Base-by-base conservation (phyloP, 192 early-diverging fungal species). In the Ramicandelaber brevisporus region DNA sequence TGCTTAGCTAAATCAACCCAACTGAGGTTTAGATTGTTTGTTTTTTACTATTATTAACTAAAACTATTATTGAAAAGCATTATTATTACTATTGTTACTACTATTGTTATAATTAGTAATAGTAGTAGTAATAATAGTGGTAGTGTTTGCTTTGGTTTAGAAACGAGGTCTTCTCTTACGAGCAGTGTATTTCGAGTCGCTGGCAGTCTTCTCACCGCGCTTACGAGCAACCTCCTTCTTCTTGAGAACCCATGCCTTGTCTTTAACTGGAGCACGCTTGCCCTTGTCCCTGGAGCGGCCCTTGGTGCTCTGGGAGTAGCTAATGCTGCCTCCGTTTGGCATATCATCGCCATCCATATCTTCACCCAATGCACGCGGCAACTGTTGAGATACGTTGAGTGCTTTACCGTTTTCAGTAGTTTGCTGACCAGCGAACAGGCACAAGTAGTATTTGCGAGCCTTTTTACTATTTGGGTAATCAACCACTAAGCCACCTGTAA, bases 381-480 rank as follows among this genome's bases (percentile, higher is more conserved):
- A 47, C 5, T 56, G 38, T 24, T 61, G 70, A 30, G n/a, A n/a
- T n/a, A n/a, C n/a, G n/a, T 55, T 44, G 12, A 31, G 31, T 5
- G 30, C 49, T n/a, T 43, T 53, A 29, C 59, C 48, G 11, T 54
- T n/a, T n/a, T n/a, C n/a, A n/a, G n/a, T n/a, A n/a, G n/a, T n/a
- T n/a, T n/a, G 63, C 41, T 67, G 78, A 5, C 92, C 92, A 3
- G 92, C 86, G 70, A 93, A 93, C 38, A 97, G 48, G 46, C 86
- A 90, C 14, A 97, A 53, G 34, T 78, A 97, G 45, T 78, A 92
- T 49, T 98, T 98, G 37, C 89, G 88, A 3, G 92, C 88, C 41
- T 85, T 92, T 33, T 83, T 68, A 7, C 76, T 82, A 53, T 95
- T 93, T 19, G 92, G 92, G 41, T 80, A 95, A 48, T 98, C 88